Evolutionary conservation across 352 stramenopile genomes (phyloP).

Genomic region (Phytopythium mirpurense): DNA sequence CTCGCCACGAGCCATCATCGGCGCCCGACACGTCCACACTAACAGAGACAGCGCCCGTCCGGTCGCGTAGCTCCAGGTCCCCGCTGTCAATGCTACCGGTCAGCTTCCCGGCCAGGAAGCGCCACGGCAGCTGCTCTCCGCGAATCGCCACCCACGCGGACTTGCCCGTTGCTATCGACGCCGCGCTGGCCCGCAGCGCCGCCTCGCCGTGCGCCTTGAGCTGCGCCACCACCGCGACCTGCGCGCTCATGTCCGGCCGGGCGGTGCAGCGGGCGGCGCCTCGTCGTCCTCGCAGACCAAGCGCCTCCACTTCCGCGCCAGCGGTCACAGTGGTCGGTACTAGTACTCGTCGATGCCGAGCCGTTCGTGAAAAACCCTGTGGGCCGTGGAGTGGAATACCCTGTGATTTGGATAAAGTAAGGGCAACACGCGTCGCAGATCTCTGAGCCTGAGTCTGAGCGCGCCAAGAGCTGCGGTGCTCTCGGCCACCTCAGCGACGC

Average conservation of each 20-base stretch:
- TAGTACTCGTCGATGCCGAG: not conserved
- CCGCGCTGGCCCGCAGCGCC: not conserved
- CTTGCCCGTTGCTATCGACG: not conserved
- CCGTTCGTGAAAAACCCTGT: not conserved
- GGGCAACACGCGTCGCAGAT: not conserved
- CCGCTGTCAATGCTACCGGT: not conserved
- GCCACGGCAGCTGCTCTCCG: conserved; percentile 1
- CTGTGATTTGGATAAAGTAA: not conserved
- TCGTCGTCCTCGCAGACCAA: not conserved
- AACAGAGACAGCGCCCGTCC: not conserved
- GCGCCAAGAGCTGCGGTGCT: too few species aligned
- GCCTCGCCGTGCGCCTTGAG: conserved; percentile 1
- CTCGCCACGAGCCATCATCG: not conserved
- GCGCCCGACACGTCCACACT: not conserved
- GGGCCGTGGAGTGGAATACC: not conserved
- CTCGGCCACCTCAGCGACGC: too few species aligned
- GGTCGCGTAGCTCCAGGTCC: conserved; percentile 2
- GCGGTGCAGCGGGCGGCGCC: not conserved
- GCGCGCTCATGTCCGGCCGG: not conserved
- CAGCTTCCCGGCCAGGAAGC: not conserved
- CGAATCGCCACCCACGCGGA: not conserved
- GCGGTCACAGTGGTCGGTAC: too few species aligned
- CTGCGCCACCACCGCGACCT: conserved; percentile 1
- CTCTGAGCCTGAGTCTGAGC: too few species aligned
- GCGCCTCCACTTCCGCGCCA: not conserved